phyloP scores from a whole-genome alignment of 176 grass and related monocot species.

The Hordeum vulgare region MorexV3_pseudomolecules_assembly NC_058521.1:17428456-17428955 shows the following conservation, averaged over 20 bases:
- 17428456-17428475: neutral
- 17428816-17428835: conserved; percentile 82
- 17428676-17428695: conserved; percentile 4
- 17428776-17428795: conserved; percentile 66
- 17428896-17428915: conserved; percentile 98
- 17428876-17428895: conserved; percentile 91
- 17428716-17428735: neutral
- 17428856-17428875: conserved; percentile 90
- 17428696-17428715: neutral
- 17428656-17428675: neutral
- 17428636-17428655: neutral
- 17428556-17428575: no score
- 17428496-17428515: no score
- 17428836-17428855: conserved; percentile 97
- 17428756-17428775: conserved; percentile 76
- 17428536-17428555: no score
- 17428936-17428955: conserved; percentile 77
- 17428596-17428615: conserved; percentile 11
- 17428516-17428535: no score
- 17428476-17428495: neutral
- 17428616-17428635: neutral
- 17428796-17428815: conserved; percentile 87
- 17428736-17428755: conserved; percentile 48
- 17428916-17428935: conserved; percentile 75
- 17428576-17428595: neutral